Evolutionary conservation across 2,329 filamentous ascomycete species (phyloP), one percentile per base, ranked within the genome.

Genomic region (Diaporthe ampelina): DNA sequence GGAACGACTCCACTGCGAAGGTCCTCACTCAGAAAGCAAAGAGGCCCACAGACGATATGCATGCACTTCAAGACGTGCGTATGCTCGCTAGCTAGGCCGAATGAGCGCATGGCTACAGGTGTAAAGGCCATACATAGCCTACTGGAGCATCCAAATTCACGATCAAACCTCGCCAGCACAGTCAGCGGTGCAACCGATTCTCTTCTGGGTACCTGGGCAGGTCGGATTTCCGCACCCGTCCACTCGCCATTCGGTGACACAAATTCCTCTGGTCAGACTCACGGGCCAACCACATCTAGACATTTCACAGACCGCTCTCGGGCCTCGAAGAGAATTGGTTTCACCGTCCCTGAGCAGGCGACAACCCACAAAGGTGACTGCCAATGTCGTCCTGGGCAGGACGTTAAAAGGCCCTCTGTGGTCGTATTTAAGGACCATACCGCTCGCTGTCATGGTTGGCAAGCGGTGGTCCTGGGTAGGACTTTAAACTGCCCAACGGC

Each of bases 371-470:
- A 65, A 24, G 61, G n/a, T 7, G 17, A 11, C 29, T 29, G 29
- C 29, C 29, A 13, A 45, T 19, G 19, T 56, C 76, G 79, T 80
- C 84, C 84, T 85, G 81, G 82, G 84, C 80, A 85, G 74, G 83
- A 84, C 84, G 75, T 76, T 79, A 85, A 84, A 84, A 83, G 81
- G 82, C 82, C 79, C 57, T 73, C 11, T 40, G 29, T 74, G 45
- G 45, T 48, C 45, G 19, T 48, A 10, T 9, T n/a, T 3, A 9
- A 48, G 8, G 45, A 48, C 45, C 45, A 21, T 21, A 48, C 9
- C 19, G 45, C 19, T 48, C 45, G 19, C 45, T 10, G 45, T 48
- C 45, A 48, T 29, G 24, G 37, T 61, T 74, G 37, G 73, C 77
- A 70, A 75, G 35, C 70, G 26, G 26, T 78, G 74, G 81, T 83